A percentile compares a stretch with the other conserved stretches of the same genome.
phyloP scores from a whole-genome alignment of 257 asterid genomes.

The Solanum etuberosum region DNA sequence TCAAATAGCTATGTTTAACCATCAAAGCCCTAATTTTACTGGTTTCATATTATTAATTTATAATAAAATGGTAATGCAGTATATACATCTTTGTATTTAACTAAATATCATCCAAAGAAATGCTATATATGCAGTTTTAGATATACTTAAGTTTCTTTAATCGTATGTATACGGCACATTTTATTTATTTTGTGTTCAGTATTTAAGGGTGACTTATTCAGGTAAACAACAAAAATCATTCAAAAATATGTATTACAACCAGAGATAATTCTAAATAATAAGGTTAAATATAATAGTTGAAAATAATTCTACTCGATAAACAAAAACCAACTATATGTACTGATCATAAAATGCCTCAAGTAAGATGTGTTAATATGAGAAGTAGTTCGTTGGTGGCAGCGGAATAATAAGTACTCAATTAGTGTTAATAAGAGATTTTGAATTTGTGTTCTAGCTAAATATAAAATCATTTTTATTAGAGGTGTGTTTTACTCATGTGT shows the following conservation, averaged over 20 bases:
- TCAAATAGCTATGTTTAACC: too few species aligned
- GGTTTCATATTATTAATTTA: background rate
- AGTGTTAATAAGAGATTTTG: background rate
- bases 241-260: background rate
- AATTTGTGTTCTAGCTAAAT: background rate
- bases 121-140: background rate
- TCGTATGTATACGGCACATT: background rate
- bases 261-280: background rate
- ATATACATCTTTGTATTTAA: background rate
- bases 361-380: background rate
- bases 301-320: background rate
- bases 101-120: background rate
- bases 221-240: background rate
- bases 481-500: fast-evolving
- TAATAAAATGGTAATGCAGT: background rate
- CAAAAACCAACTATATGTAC: background rate
- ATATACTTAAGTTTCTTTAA: background rate
- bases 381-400: background rate
- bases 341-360: background rate
- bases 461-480: background rate
- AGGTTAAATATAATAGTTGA: background rate
- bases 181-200: background rate
- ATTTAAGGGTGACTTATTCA: background rate
- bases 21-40: background rate
- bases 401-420: background rate